Evolutionary conservation across 768 basidiomycete species (phyloP).

Genomic region (Multifurca ochricompacta): DNA sequence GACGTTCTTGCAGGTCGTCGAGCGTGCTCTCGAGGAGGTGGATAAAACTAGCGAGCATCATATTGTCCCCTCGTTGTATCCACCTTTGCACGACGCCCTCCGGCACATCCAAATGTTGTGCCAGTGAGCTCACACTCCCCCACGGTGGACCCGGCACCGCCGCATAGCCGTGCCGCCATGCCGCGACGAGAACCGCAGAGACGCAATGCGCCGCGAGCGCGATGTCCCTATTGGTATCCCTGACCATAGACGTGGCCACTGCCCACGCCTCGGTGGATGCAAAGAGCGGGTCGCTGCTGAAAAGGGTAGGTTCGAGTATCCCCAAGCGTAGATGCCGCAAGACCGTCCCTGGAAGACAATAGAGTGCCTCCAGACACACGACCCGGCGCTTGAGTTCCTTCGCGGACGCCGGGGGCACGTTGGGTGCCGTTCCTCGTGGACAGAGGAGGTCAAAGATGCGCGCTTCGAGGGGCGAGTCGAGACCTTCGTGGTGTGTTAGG

Average conservation of each 20-base stretch:
- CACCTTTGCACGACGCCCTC: slow-evolving; percentile 1
- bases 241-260: background rate
- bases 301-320: background rate
- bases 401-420: background rate
- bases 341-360: slow-evolving; percentile 4
- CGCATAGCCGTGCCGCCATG: background rate
- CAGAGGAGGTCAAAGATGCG: slow-evolving; percentile 13
- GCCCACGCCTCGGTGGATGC: slow-evolving; percentile 8
- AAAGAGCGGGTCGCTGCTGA: slow-evolving; percentile 7
- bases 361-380: slow-evolving; percentile 6
- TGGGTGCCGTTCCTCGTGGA: background rate
- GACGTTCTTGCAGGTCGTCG: background rate
- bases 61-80: background rate
- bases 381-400: slow-evolving; percentile 3
- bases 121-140: background rate
- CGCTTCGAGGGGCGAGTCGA: slow-evolving; percentile 10
- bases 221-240: slow-evolving; percentile 1
- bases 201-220: slow-evolving; percentile 9
- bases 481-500: slow-evolving; percentile 4
- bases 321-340: background rate
- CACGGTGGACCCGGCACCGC: background rate
- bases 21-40: slow-evolving; percentile 1
- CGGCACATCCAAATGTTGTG: background rate
- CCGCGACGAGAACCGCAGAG: background rate
- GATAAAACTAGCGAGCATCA: slow-evolving; percentile 5